Base-by-base conservation (phyloP, 176 grass and related monocot genomes). In the Secale cereale region DNA sequence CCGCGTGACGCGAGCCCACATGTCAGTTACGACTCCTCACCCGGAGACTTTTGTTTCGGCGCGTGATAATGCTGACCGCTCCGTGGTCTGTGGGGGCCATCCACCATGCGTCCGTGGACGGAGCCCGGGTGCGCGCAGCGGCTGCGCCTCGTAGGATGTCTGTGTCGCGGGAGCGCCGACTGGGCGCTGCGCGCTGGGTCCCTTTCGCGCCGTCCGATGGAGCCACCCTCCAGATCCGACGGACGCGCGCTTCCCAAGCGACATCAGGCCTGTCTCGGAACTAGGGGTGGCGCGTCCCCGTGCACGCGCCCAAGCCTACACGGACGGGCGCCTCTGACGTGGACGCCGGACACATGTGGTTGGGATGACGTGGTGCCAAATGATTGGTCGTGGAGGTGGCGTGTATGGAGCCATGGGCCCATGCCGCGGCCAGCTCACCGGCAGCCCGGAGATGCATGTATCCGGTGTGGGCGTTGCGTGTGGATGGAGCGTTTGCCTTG, bases 111-210 rank as follows among this genome's bases (percentile, higher is more conserved):
- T 2, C 12, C 10, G 37, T 28, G 11, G 31, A 8, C 3, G 20
- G 30, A 45, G 52, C 1, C 22, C 0, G 84, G 1, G 85, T 87
- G 68, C 59, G 35, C 76, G 3, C 50, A 90, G 79, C 66, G 2
- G 35, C 37, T 87, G 23, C 22, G 46, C 27, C 4, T 67, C 88
- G 74, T 59, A 74, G 88, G 88, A 83, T 79, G 76, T 79, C 75
- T 68, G 85, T 80, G 80, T 87, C 89, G 36, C 85, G 0, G 50
- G 46, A 19, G 62, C 85, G 76, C 81, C 84, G 89, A 86, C 84
- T 65, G 40, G 7, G 79, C 41, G 31, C 54, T n/a, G 33, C n/a
- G 45, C 22, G 59, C 28, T 66, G 39, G 29, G 50, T 56, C 31
- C 10, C 65, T 66, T 32, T 0, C 3, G 2, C 7, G 0, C 39